These are phyloP conservation scores for Balakata baccata DNA, from an alignment of 345 rosid species.

Conservation along the genomic window DNA sequence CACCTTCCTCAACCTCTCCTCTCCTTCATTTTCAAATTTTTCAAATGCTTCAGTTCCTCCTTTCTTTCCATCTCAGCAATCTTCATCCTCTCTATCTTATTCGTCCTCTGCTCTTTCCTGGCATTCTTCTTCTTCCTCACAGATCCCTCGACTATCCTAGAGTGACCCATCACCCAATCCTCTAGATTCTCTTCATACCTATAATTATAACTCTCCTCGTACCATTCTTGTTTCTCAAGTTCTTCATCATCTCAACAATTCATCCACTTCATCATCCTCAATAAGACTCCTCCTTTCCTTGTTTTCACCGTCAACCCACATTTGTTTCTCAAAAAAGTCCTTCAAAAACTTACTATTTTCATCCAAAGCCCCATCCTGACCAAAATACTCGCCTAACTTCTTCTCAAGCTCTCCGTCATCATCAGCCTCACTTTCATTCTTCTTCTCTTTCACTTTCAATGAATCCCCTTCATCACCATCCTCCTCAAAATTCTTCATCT, in stretches of 20 bases:
- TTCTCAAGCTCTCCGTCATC: constrained; percentile 33
- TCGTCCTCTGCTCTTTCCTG: constrained; percentile 69
- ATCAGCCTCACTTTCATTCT: constrained; percentile 22
- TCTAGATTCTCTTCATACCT: constrained; percentile 66
- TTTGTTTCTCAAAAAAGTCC: constrained; percentile 59
- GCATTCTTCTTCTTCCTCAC: constrained; percentile 76
- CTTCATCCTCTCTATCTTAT: constrained; percentile 66
- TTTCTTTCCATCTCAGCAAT: constrained; percentile 61
- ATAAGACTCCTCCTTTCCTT: constrained; percentile 2
- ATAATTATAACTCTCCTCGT: too few species aligned
- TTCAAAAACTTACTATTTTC: constrained; percentile 55
- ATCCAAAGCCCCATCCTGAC: constrained; percentile 42
- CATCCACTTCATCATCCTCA: constrained; percentile 46
- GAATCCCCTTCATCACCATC: constrained; percentile 41
- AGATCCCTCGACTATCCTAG: constrained; percentile 69
- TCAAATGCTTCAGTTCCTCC: constrained; percentile 81
- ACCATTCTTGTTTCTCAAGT: too few species aligned
- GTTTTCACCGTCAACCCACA: constrained; percentile 65
- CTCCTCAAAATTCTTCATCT: too few species aligned
- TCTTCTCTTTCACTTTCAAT: constrained; percentile 42
- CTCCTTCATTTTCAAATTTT: constrained; percentile 86
- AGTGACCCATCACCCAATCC: constrained; percentile 66
- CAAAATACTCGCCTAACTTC: constrained; percentile 78
- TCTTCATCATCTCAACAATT: constrained; percentile 49
- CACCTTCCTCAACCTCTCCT: constrained; percentile 66